These are phyloP conservation scores for Onygenales sp. DNA, from an alignment of 2,329 filamentous ascomycete species.

Conservation along the genomic window DNA sequence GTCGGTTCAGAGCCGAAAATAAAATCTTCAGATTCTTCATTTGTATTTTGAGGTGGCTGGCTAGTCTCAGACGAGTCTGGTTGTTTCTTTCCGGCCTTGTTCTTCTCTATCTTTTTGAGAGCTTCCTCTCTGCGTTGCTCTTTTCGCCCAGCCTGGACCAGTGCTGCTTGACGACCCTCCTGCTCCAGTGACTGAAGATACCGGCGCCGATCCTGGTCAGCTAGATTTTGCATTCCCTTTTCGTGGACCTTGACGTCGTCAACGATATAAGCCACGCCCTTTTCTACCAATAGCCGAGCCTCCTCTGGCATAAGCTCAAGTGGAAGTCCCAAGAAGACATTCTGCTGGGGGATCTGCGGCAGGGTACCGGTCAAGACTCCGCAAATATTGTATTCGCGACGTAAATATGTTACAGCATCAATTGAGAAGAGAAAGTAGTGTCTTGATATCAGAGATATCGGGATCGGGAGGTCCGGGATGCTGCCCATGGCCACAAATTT, in stretches of 20 bases:
- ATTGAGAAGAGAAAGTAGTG: slow-evolving; percentile 87
- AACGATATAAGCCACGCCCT: slow-evolving; percentile 65
- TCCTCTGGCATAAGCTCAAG: slow-evolving; percentile 88
- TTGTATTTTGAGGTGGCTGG: slow-evolving; percentile 6
- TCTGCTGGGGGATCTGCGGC: slow-evolving; percentile 88
- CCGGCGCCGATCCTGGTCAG: slow-evolving; percentile 47
- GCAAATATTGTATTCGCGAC: slow-evolving; percentile 72
- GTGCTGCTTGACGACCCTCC: slow-evolving; percentile 44
- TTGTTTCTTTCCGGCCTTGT: slow-evolving; percentile 17
- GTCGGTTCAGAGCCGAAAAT: slow-evolving; percentile 6
- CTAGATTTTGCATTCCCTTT: slow-evolving; percentile 49
- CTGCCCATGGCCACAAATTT: slow-evolving; percentile 22
- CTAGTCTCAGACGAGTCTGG: slow-evolving; percentile 6
- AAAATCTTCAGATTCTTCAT: slow-evolving; percentile 3
- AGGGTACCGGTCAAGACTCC: slow-evolving; percentile 79
- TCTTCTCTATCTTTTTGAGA: slow-evolving; percentile 40
- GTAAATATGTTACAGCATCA: slow-evolving; percentile 65
- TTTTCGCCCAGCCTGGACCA: slow-evolving; percentile 36
- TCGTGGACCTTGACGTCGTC: slow-evolving; percentile 69
- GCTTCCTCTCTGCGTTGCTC: slow-evolving; percentile 42
- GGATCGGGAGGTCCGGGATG: slow-evolving; percentile 48
- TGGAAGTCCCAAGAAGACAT: slow-evolving; percentile 82
- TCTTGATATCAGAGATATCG: slow-evolving; percentile 70
- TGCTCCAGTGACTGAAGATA: slow-evolving; percentile 51
- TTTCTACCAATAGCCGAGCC: slow-evolving; percentile 68